Conservation (phyloP, 169 alveolate genomes). For the Plasmodium falciparum region DNA sequence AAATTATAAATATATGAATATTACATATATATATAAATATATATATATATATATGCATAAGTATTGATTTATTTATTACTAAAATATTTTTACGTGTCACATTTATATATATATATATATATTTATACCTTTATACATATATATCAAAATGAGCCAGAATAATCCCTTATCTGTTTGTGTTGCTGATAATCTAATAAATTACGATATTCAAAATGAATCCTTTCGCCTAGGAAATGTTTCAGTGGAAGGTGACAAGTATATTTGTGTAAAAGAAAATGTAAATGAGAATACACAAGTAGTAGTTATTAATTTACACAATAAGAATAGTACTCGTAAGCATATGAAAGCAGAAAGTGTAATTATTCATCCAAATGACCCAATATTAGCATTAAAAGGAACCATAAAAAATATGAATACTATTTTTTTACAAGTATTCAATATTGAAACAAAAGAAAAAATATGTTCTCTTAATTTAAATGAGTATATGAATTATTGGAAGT, state of each 20-base stretch:
- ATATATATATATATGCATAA: background rate
- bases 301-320: conserved; percentile 82
- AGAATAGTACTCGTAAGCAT: conserved; percentile 90
- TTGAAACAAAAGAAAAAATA: conserved; percentile 94
- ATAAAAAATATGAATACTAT: conserved; percentile 78
- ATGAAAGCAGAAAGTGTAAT: conserved; percentile 97
- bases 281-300: conserved; percentile 79
- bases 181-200: conserved; percentile 79
- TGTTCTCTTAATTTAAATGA: conserved; percentile 94
- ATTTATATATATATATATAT: background rate
- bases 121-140: background rate
- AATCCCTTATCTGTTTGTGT: conserved; percentile 79
- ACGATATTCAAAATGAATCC: conserved; percentile 77
- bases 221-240: conserved; percentile 83
- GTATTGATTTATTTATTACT: no score
- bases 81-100: no score
- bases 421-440: conserved; percentile 92
- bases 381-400: conserved; percentile 95
- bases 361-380: conserved; percentile 95
- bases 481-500: conserved; percentile 95
- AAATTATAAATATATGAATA: background rate
- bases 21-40: conserved; percentile 5
- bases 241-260: conserved; percentile 78
- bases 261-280: conserved; percentile 81
- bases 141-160: conserved; percentile 75